A percentile compares a stretch with the other conserved stretches of the same genome.
Evolutionary conservation across 2,329 filamentous ascomycete species (phyloP).

Genomic region (Coniella vitis): DNA sequence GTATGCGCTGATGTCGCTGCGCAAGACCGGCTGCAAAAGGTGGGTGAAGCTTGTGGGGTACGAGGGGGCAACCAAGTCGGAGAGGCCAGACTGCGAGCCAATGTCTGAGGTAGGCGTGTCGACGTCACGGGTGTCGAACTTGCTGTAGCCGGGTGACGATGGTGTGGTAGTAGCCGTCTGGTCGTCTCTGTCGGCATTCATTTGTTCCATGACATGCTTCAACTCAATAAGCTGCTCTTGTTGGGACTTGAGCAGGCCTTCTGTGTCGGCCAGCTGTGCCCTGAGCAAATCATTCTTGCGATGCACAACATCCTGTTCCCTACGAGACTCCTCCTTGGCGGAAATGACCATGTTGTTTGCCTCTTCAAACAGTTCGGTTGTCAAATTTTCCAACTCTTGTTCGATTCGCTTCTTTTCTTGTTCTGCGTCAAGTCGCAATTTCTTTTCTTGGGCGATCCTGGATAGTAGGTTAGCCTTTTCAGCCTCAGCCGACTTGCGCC

Average conservation of each 20-base stretch:
- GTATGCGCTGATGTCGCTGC: slow-evolving; percentile 73
- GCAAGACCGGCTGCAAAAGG: slow-evolving; percentile 73
- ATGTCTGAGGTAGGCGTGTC: slow-evolving; percentile 31
- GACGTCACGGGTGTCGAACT: slow-evolving; percentile 54
- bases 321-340: slow-evolving; percentile 82
- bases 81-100: slow-evolving; percentile 29
- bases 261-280: slow-evolving; percentile 78
- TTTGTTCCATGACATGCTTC: slow-evolving; percentile 85
- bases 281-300: slow-evolving; percentile 84
- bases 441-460: slow-evolving; percentile 58
- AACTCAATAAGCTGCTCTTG: slow-evolving; percentile 90
- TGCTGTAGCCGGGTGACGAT: slow-evolving; percentile 71
- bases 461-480: slow-evolving; percentile 56
- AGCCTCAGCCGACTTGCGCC: slow-evolving; percentile 65
- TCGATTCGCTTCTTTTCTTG: slow-evolving; percentile 85
- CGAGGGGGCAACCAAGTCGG: slow-evolving; percentile 43
- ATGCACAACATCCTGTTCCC: slow-evolving; percentile 72
- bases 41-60: slow-evolving; percentile 70
- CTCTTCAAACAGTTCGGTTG: slow-evolving; percentile 91
- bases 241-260: slow-evolving; percentile 77
- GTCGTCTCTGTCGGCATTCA: slow-evolving; percentile 69
- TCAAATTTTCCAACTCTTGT: slow-evolving; percentile 83
- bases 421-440: slow-evolving; percentile 57
- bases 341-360: slow-evolving; percentile 96
- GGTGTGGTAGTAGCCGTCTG: slow-evolving; percentile 66